phyloP scores from a whole-genome alignment of 257 asterid genomes.

The Rehmannia glutinosa region DNA sequence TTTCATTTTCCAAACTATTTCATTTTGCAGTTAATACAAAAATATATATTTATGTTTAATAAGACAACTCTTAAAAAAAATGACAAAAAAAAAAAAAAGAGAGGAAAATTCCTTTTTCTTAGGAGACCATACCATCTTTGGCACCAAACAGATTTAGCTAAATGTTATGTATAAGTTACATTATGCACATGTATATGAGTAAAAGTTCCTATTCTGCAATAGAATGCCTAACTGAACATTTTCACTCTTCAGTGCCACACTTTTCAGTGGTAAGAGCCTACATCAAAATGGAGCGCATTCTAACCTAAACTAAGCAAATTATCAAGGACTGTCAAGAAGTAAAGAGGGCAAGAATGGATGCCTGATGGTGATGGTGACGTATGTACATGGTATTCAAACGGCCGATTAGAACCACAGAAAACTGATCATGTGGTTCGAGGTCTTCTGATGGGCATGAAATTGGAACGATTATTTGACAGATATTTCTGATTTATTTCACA shows the following conservation, averaged over 20 bases:
- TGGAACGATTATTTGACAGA: background rate
- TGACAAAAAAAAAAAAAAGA: too few species aligned
- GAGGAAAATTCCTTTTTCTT: too few species aligned
- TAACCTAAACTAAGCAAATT: background rate
- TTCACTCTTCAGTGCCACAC: background rate
- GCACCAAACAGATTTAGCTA: background rate
- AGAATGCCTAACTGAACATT: background rate
- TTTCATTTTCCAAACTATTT: too few species aligned
- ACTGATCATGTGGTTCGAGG: too few species aligned
- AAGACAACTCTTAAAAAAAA: too few species aligned
- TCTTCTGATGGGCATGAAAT: background rate
- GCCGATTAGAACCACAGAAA: too few species aligned
- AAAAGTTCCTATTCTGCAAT: background rate
- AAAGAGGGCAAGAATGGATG: background rate
- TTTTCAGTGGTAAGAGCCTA: background rate
- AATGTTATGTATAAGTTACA: background rate
- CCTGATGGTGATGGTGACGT: background rate
- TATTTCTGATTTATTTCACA: constrained; percentile 22
- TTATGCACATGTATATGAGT: background rate
- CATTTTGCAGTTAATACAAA: too few species aligned
- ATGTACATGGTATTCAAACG: constrained; percentile 6
- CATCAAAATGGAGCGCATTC: background rate
- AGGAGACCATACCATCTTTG: background rate
- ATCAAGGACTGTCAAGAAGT: too few species aligned
- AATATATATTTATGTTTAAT: too few species aligned